Percentiles rank a stretch among this genome's conserved stretches.
Conservation (phyloP, 2,329 filamentous ascomycete genomes). For the Talaromyces amestolkiae region DNA sequence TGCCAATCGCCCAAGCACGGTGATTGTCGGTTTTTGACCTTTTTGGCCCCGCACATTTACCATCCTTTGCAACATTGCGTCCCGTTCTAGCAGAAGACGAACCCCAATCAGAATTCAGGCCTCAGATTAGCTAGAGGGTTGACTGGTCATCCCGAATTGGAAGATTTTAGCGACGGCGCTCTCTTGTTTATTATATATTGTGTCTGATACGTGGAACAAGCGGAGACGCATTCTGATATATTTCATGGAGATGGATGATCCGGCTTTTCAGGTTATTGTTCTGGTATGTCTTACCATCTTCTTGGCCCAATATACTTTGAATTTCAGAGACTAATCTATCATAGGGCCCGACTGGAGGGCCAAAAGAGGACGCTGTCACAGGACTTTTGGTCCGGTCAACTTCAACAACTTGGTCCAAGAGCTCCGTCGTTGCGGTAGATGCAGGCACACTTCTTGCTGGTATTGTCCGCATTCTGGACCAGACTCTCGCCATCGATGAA, state of each 20-base stretch:
- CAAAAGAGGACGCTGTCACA: conserved; percentile 84
- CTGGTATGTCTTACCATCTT: conserved; percentile 56
- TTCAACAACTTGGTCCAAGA: conserved; percentile 72
- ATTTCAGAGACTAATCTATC: neutral
- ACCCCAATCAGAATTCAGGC: neutral
- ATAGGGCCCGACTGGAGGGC: conserved; percentile 81
- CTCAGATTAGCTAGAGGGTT: neutral
- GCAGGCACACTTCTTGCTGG: conserved; percentile 85
- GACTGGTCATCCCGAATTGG: neutral
- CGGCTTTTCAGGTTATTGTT: conserved; percentile 70
- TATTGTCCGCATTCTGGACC: conserved; percentile 74
- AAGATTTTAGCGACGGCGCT: neutral
- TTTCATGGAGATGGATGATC: conserved; percentile 22
- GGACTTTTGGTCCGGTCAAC: conserved; percentile 84
- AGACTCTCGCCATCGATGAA: conserved; percentile 26
- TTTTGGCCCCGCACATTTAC: neutral
- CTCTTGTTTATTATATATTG: too few species aligned
- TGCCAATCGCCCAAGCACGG: neutral
- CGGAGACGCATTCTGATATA: neutral
- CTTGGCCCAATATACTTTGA: conserved; percentile 3
- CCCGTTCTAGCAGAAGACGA: neutral
- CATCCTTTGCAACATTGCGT: neutral
- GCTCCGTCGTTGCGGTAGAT: conserved; percentile 87
- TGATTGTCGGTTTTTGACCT: neutral
- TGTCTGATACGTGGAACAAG: neutral